Conservation (phyloP, 1,284 basidiomycete genomes). For the Tilletia walkeri region DNA sequence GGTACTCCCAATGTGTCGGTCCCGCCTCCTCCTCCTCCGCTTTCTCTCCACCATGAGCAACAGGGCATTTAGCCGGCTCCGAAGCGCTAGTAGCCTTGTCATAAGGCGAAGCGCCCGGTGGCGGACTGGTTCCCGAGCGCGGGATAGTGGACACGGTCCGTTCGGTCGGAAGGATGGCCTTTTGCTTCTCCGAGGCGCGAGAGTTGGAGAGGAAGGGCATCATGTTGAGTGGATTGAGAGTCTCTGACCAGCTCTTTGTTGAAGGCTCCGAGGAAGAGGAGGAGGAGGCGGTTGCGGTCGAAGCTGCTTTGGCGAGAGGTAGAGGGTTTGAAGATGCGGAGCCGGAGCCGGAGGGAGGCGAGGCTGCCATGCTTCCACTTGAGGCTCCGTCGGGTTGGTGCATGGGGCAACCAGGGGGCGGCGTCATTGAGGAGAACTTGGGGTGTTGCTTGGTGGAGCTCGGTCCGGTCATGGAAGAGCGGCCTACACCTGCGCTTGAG, state of each 20-base stretch:
- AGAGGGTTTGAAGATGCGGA: neutral
- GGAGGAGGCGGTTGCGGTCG: neutral
- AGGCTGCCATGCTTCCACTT: neutral
- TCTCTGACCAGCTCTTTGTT: conserved; percentile 19
- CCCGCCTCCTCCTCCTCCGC: conserved; percentile 39
- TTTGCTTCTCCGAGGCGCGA: conserved; percentile 65
- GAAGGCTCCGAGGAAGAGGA: neutral
- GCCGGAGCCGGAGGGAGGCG: too few relatives aligned
- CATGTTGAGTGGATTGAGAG: conserved; percentile 77
- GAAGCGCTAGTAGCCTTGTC: conserved; percentile 21
- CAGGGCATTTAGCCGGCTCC: conserved; percentile 27
- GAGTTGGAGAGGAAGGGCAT: conserved; percentile 79
- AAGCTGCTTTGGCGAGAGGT: neutral
- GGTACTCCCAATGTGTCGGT: conserved; percentile 79
- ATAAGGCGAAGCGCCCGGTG: conserved; percentile 50
- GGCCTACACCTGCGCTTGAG: neutral
- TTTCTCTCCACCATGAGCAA: conserved; percentile 24
- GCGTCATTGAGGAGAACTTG: conserved; percentile 22
- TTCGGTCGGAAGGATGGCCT: conserved; percentile 68
- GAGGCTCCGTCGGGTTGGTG: conserved; percentile 27
- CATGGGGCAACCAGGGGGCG: conserved; percentile 43
- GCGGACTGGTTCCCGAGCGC: conserved; percentile 61
- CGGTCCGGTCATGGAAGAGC: neutral
- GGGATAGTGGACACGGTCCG: conserved; percentile 83
- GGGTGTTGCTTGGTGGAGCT: neutral